These are phyloP conservation scores for Coniosporium tulheliwenetii DNA, from an alignment of 2,329 filamentous ascomycete genomes.

Conservation along the genomic window DNA sequence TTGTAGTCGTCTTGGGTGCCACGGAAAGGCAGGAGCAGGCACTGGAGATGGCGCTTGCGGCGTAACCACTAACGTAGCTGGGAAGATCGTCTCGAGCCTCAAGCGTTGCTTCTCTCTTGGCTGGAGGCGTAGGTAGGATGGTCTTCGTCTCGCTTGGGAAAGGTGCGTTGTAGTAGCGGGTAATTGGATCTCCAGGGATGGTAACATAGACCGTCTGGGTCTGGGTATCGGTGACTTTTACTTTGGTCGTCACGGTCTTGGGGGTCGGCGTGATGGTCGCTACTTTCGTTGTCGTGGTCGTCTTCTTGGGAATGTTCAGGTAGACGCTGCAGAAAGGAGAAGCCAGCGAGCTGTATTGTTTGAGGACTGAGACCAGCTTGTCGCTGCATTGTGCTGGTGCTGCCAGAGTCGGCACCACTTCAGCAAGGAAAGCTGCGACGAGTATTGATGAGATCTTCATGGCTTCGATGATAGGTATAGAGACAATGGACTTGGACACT, in stretches of 20 bases:
- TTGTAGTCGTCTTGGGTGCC: neutral
- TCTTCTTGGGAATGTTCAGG: neutral
- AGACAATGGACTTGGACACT: too few species aligned
- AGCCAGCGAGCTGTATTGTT: neutral
- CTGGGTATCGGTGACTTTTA: neutral
- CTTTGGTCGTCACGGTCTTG: neutral
- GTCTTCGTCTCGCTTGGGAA: slow-evolving; percentile 1
- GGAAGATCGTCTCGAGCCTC: neutral
- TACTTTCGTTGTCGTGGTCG: neutral
- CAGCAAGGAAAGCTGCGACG: too few species aligned
- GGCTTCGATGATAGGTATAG: too few species aligned
- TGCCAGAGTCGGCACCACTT: too few species aligned
- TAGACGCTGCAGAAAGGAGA: neutral
- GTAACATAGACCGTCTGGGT: neutral
- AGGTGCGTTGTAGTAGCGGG: neutral
- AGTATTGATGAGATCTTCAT: too few species aligned
- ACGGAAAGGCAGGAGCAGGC: neutral
- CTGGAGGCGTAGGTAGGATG: neutral
- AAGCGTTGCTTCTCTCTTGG: neutral
- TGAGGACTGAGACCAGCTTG: neutral
- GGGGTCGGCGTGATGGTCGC: neutral
- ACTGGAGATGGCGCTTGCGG: neutral
- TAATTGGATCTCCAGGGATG: neutral
- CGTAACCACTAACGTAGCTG: too few species aligned
- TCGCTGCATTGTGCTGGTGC: neutral